Evolutionary conservation across 257 asterid species (phyloP).

Genomic region (Asclepias syriaca): DNA sequence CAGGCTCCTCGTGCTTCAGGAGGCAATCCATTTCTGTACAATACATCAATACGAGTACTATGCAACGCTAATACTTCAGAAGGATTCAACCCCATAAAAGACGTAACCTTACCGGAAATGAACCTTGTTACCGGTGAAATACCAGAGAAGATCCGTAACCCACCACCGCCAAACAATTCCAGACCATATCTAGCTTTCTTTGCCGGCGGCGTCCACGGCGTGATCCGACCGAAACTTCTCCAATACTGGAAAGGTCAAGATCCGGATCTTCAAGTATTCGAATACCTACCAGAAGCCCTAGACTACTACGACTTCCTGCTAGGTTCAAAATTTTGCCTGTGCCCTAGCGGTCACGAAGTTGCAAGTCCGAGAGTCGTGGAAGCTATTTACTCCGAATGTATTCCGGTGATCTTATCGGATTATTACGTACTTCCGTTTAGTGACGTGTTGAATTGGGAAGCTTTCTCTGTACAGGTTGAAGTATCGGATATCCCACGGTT

Average conservation of each 20-base stretch:
- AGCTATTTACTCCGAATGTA: slow-evolving; percentile 78
- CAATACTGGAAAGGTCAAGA: slow-evolving; percentile 66
- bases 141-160: slow-evolving; percentile 49
- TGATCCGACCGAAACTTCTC: slow-evolving; percentile 63
- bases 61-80: slow-evolving; percentile 93
- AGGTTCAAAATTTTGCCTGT: slow-evolving; percentile 64
- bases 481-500: slow-evolving; percentile 49
- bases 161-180: slow-evolving; percentile 34
- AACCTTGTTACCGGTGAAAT: slow-evolving; percentile 54
- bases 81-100: slow-evolving; percentile 80
- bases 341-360: slow-evolving; percentile 93
- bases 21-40: slow-evolving; percentile 58
- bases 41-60: slow-evolving; percentile 74
- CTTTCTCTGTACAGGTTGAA: slow-evolving; percentile 60
- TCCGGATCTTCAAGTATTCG: slow-evolving; percentile 53
- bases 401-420: slow-evolving; percentile 75
- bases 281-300: slow-evolving; percentile 44
- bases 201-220: slow-evolving; percentile 87
- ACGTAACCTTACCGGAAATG: slow-evolving; percentile 78
- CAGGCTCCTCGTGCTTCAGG: slow-evolving; percentile 69
- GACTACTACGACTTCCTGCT: slow-evolving; percentile 57
- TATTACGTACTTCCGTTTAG: slow-evolving; percentile 77
- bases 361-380: slow-evolving; percentile 93
- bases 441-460: slow-evolving; percentile 87
- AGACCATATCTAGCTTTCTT: slow-evolving; percentile 79